Percentiles rank a stretch among this genome's conserved stretches.
phyloP scores from a whole-genome alignment of 805 yeast genomes.

The Metschnikowia kunwiensis region DNA sequence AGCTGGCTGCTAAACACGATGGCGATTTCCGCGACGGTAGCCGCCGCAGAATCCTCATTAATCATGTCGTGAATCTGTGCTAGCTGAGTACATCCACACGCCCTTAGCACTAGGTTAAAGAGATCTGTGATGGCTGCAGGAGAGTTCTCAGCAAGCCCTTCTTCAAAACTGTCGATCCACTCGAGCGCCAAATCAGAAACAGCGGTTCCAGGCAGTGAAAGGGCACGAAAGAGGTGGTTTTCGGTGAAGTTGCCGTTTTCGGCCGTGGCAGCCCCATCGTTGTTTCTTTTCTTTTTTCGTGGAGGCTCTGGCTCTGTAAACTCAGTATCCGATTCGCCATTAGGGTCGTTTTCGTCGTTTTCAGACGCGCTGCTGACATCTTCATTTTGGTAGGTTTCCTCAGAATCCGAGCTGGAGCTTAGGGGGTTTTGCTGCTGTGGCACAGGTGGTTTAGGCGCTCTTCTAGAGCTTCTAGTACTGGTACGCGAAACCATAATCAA shows the following conservation, averaged over 20 bases:
- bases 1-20: constrained; percentile 57
- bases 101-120: constrained; percentile 64
- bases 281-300: constrained; percentile 1
- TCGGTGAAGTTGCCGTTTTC: constrained; percentile 24
- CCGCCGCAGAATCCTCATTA: constrained; percentile 64
- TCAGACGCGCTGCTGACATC: background rate
- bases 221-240: constrained; percentile 28
- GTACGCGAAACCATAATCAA: constrained; percentile 4
- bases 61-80: constrained; percentile 74
- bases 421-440: too few relatives aligned
- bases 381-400: background rate
- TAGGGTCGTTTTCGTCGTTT: background rate
- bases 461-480: background rate
- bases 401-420: constrained; percentile 1
- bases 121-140: constrained; percentile 52
- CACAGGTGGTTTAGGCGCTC: too few relatives aligned
- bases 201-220: constrained; percentile 31
- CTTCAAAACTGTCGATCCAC: constrained; percentile 34
- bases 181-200: constrained; percentile 36
- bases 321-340: background rate
- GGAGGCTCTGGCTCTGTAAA: background rate
- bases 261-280: background rate
- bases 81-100: constrained; percentile 67
- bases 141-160: constrained; percentile 18
- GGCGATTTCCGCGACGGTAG: constrained; percentile 72